phyloP scores from a whole-genome alignment of 495 filamentous ascomycete species.

The Hypoxylon lenormandii region DNA sequence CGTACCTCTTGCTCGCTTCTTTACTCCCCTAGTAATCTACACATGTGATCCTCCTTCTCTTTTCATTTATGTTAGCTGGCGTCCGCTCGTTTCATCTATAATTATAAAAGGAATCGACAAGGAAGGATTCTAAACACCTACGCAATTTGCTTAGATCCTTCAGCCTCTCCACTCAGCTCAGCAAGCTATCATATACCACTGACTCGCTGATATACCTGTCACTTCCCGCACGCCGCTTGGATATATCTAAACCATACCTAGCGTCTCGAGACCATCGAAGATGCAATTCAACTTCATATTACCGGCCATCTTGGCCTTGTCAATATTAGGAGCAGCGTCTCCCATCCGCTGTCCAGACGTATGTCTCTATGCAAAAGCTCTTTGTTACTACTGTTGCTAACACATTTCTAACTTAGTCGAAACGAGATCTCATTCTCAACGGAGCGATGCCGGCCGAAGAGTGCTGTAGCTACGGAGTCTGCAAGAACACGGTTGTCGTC shows the following conservation, averaged over 20 bases:
- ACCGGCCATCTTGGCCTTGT: slow-evolving; percentile 26
- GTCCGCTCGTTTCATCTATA: slow-evolving; percentile 17
- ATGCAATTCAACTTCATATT: slow-evolving; percentile 48
- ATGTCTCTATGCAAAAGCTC: slow-evolving; percentile 26
- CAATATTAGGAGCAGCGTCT: slow-evolving; percentile 42
- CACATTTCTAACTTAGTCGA: slow-evolving; percentile 48
- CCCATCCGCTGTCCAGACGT: slow-evolving; percentile 57
- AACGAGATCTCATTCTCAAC: slow-evolving; percentile 61
- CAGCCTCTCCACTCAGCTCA: not conserved
- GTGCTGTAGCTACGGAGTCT: slow-evolving; percentile 64
- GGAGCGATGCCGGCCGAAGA: slow-evolving; percentile 59
- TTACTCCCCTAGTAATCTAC: not conserved
- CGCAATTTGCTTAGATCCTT: slow-evolving; percentile 21
- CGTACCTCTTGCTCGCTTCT: slow-evolving; percentile 22
- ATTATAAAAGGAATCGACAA: slow-evolving; percentile 16
- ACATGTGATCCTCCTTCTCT: slow-evolving; percentile 24
- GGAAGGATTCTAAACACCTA: slow-evolving; percentile 25
- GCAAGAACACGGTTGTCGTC: slow-evolving; percentile 61
- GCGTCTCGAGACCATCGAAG: slow-evolving; percentile 12
- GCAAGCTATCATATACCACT: slow-evolving; percentile 19
- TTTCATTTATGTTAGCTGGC: slow-evolving; percentile 17
- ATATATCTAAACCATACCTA: slow-evolving; percentile 19
- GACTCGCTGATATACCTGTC: slow-evolving; percentile 9
- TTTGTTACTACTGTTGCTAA: slow-evolving; percentile 15
- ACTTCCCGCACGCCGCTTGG: not conserved